Base-by-base conservation (phyloP, 2,329 filamentous ascomycete genomes). In the Fusarium sp. region DNA sequence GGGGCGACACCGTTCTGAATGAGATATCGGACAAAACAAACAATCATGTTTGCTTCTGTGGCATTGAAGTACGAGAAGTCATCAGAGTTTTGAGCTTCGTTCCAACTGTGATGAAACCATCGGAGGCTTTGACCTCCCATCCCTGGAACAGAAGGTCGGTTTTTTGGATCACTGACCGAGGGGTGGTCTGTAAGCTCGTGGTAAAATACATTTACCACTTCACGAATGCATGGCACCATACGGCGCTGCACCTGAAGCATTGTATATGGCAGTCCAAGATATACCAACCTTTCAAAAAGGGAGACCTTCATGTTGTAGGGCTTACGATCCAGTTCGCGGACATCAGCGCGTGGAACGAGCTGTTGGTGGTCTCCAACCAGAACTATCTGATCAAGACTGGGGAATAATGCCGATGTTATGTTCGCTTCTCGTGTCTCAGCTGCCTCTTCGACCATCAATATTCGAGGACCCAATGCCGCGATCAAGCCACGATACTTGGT, bases 331-430 rank as follows among this genome's bases (percentile, higher is more conserved):
- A 94, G 85, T 3, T 86, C 85, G 3, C 80, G 81, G 2, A 92
- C 83, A 46, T 91, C 86, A 60, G 90, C 92, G 47, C 90, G 87
- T 0, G 90, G 93, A 12, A 90, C 87, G 4, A 97, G 83, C 75
- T 97, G 94, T 77, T 93, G 87, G 71, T 97, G 93, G 74, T 97
- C 93, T 1, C 94, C 93, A 0, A 97, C 83, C 1, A 89, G 79
- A 7, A 88, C 81, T 1, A 89, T 78, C 58, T 88, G 86, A 48
- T 88, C 81, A 4, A 89, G 75, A 2, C 82, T 84, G 4, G 82
- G 82, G 40, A 86, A 85, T 10, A 87, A 72, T 0, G 85, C 85
- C 1, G 86, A 85, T 1, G 83, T 79, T 40, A 88, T 84, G 52
- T 85, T 87, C 9, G 88, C 87, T 75, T 93, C 91, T 8, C 90